Conservation (phyloP, 768 basidiomycete genomes). For the Russula foetens region DNA sequence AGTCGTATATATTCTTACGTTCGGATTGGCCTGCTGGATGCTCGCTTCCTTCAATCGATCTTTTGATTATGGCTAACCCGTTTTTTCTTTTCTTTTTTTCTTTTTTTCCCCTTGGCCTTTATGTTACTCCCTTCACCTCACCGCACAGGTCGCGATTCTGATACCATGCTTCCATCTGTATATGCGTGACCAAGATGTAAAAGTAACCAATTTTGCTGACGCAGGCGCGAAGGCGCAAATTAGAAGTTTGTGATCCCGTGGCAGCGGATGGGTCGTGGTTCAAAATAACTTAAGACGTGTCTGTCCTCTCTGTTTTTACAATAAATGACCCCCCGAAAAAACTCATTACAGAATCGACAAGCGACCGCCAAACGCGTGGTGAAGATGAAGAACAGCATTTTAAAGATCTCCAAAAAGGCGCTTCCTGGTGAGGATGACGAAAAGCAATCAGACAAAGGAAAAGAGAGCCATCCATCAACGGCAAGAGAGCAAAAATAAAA, state of each 20-base stretch:
- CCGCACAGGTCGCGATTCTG: not conserved
- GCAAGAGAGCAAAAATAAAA: no score
- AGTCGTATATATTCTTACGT: not conserved
- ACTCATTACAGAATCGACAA: not conserved
- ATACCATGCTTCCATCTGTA: slow-evolving; percentile 12
- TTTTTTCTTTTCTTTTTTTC: no score
- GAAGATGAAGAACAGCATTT: not conserved
- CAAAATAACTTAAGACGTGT: not conserved
- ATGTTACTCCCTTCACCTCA: not conserved
- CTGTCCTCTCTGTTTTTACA: not conserved
- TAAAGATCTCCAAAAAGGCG: slow-evolving; percentile 57
- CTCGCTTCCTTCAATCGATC: not conserved
- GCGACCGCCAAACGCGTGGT: not conserved
- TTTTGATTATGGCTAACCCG: not conserved
- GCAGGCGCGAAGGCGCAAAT: not conserved
- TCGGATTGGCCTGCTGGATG: not conserved
- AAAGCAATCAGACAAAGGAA: not conserved
- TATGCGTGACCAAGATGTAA: slow-evolving; percentile 11
- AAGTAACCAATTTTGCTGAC: not conserved
- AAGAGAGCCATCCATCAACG: not conserved
- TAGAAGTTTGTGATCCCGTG: not conserved
- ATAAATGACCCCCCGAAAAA: not conserved
- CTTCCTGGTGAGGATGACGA: slow-evolving; percentile 38
- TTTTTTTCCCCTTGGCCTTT: not conserved
- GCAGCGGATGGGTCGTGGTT: not conserved